Base-by-base conservation (phyloP, 148 eudicot genomes). In the Camellia lanceoleosa region DNA sequence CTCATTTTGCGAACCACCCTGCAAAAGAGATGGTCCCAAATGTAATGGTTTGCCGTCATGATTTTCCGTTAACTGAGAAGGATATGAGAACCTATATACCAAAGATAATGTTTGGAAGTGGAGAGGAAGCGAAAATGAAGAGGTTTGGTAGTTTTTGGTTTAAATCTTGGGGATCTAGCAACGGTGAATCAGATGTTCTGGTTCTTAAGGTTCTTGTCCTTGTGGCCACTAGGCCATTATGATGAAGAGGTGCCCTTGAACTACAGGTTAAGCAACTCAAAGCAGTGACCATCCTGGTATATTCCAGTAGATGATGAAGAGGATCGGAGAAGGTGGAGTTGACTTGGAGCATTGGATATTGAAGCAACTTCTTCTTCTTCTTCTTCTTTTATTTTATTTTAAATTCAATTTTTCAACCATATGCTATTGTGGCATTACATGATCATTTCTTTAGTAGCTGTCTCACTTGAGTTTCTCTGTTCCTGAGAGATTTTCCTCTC, bases 1-100 rank as follows among this genome's bases (percentile, higher is more conserved):
- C 94, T 61, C 97, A 95, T 85, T 93, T 87, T 73, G 93, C 97
- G 41, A 95, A 93, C 84, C 97, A 95, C 76, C 99, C 99, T 5
- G 84, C 91, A 1, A 87, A 90, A 79, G 97, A 81, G 7, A 76
- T 74, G 79, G 80, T 63, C 47, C 97, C 99, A 3, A 95, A 95
- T 80, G 99, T 93, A 64, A 93, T 93, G 99, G 92, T 93, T 23
- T 93, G 94, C 80, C 91, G 91, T 18, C 93, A 92, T 84, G 97
- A 95, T 81, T 95, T 95, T 80, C 92, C 92, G 0, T 81, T 95
- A 73, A 79, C 77, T 54, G 97, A 93, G 80, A 92, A 86, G 78
- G 88, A 84, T 49, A 90, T 89, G 95, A 92, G 99, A 73, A 60
- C 90, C 18, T 93, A 93, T 51, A 86, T 95, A 79, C 99, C 99